A percentile compares a stretch with the other conserved stretches of the same genome.
Conservation (phyloP, 805 yeast species). For the Starmerella floris region DNA sequence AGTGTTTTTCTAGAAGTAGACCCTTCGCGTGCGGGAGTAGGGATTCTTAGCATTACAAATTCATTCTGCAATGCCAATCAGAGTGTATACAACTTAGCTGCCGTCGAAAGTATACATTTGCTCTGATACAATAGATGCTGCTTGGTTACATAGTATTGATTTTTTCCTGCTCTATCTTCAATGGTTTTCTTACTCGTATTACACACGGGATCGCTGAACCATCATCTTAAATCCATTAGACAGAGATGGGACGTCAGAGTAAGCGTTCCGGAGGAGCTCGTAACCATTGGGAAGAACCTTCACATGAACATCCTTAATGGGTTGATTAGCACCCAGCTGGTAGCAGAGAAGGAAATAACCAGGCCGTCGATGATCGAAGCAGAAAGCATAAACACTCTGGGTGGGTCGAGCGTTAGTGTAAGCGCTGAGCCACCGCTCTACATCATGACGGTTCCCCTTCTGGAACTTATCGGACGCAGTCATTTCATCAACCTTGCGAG, state of each 20-base stretch:
- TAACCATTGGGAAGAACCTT: slow-evolving; percentile 81
- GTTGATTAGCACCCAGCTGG: slow-evolving; percentile 43
- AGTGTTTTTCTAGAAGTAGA: too few relatives aligned
- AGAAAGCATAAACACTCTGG: slow-evolving; percentile 80
- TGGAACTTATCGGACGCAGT: slow-evolving; percentile 78
- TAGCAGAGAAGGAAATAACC: slow-evolving; percentile 87
- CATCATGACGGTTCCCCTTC: slow-evolving; percentile 64
- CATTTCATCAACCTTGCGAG: slow-evolving; percentile 73
- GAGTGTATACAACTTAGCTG: too few relatives aligned
- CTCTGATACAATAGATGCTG: too few relatives aligned
- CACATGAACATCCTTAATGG: slow-evolving; percentile 74
- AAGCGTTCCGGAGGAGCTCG: slow-evolving; percentile 60
- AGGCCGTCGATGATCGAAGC: slow-evolving; percentile 78
- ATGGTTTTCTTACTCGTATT: too few relatives aligned
- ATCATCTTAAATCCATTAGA: slow-evolving; percentile 89
- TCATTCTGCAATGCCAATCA: too few relatives aligned
- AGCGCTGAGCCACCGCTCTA: slow-evolving; percentile 72
- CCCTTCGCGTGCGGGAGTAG: too few relatives aligned
- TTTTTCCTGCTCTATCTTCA: too few relatives aligned
- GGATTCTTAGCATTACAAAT: too few relatives aligned
- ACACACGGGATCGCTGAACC: slow-evolving; percentile 11
- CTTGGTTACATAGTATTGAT: too few relatives aligned
- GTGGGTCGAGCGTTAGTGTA: slow-evolving; percentile 85
- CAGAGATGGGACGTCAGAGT: slow-evolving; percentile 77
- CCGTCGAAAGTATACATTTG: too few relatives aligned